Percentiles rank a stretch among this genome's conserved stretches.
Conservation (phyloP, 2,329 filamentous ascomycete species). For the Colletotrichum acutatum region DNA sequence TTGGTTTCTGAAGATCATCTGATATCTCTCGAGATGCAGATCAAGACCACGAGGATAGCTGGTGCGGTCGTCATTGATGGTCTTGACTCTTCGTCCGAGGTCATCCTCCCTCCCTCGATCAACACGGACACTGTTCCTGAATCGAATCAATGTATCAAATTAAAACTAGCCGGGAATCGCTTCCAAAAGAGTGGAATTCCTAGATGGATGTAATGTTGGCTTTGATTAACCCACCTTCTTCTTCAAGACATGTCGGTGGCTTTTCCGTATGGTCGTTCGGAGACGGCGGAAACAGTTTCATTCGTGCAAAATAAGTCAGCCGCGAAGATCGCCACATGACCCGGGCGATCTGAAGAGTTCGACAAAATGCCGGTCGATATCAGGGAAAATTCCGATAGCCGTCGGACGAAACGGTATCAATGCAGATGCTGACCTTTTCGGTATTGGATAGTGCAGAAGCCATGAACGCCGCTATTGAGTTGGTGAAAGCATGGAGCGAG, state of each 20-base stretch:
- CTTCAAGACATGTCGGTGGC: background rate
- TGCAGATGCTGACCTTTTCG: background rate
- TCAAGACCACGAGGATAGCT: background rate
- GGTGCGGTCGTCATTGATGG: background rate
- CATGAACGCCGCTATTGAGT: background rate
- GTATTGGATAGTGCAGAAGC: background rate
- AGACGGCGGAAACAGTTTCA: background rate
- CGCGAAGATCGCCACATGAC: background rate
- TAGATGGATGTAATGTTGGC: background rate
- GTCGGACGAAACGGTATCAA: background rate
- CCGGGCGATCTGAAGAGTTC: background rate
- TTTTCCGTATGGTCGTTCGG: slow-evolving; percentile 8
- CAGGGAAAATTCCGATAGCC: background rate
- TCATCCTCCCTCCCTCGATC: background rate
- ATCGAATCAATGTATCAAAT: background rate
- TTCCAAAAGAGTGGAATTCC: background rate
- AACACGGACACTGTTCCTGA: background rate
- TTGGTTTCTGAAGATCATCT: background rate
- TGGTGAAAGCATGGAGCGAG: too few species aligned
- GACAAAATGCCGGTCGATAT: background rate
- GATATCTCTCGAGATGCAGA: background rate
- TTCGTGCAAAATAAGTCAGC: slow-evolving; percentile 15
- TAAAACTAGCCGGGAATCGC: background rate
- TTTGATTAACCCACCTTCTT: background rate
- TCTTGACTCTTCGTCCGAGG: background rate